Evolutionary conservation across 2,329 filamentous ascomycete genomes (phyloP), one percentile per base, ranked within the genome.

Genomic region (Xylariomycetidae sp.): DNA sequence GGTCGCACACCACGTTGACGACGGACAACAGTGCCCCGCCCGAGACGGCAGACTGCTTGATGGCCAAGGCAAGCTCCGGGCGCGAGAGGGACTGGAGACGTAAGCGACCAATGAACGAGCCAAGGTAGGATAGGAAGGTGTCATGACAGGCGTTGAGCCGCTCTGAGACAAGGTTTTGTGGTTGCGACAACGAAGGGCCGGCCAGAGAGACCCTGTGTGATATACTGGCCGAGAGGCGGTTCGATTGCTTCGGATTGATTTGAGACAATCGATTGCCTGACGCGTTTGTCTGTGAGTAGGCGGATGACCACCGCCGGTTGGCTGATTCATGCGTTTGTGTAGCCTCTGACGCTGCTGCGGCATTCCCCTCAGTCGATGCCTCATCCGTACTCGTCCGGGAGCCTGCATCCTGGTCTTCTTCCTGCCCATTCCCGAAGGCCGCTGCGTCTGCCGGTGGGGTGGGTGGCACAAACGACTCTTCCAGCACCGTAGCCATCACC

Each of bases 21-120:
- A 95, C 79, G 12, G 77, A 72, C 31, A 95, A 68, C 30, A 96
- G 70, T 45, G 82, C 77, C 29, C 82, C 81, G 43, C 89, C 93
- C 3, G 89, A 88, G 6, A 78, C 72, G 8, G 89, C 85, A 7
- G 89, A 86, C 55, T 90, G 82, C 53, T 85, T 82, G 29, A 93
- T 90, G 12, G 85, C 88, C 9, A 80, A 64, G 19, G 88, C 78
- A 30, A 96, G 71, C 56, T 95, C 88, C 1, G 83, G 77, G 7
- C 87, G 82, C 6, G 88, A 92, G 42, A 92, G 82, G n/a, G 89
- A 92, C 56, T 95, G 88, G 39, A 95, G 70, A 58, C 95, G 87
- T 35, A 95, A 72, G 23, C 78, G 72, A 12, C 92, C 92, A 55
- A 96, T 90, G 57, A 96, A 95, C 4, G 87, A 93, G 31, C 86